Base-by-base conservation (phyloP, 495 filamentous ascomycete species). In the Physcia stellaris region DNA sequence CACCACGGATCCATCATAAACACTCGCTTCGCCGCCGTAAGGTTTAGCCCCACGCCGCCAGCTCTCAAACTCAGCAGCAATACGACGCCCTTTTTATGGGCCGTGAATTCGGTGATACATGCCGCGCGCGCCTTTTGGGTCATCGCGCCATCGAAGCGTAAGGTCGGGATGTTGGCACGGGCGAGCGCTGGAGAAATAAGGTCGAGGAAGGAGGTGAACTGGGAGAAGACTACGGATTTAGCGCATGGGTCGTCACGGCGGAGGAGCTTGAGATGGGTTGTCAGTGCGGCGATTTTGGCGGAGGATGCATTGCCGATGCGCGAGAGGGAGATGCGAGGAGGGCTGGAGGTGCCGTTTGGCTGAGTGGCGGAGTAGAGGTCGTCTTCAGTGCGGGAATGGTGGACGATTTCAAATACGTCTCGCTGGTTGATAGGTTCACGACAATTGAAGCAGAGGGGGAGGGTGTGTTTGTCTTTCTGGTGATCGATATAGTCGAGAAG, bases 1-100 rank as follows among this genome's bases (percentile, higher is more conserved):
- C 92, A 99, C 92, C 92, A 99, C 0, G 92, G 88, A 58, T 99
- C 92, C 88, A 95, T 94, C 80, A 99, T 86, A 55, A 79, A 95
- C 9, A 96, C 92, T 37, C 81, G 65, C 46, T 77, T 83, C 12
- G 90, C 90, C 37, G 73, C 72, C 3, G 87, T 95, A 30, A 99
- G 65, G 51, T 98, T 98, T 26, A 98, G 64, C 0, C 90, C 90
- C 2, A 98, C 90, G 21, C 90, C 90, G 15, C 90, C 90, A 2
- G 92, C 90, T 33, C 85, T 71, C 41, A 98, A 69, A 51, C 80
- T 87, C 42, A 98, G 66, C 9, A 98, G 58, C 18, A 98, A 64
- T 24, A 96, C 74, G 7, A 63, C 46, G 26, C 6, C 54, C 56
- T 19, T 52, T 54, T 22, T 48, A 2, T 62, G 53, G 2, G 39